Conservation (phyloP, 1,284 basidiomycete species). For the Fomitopsis palustris region DNA sequence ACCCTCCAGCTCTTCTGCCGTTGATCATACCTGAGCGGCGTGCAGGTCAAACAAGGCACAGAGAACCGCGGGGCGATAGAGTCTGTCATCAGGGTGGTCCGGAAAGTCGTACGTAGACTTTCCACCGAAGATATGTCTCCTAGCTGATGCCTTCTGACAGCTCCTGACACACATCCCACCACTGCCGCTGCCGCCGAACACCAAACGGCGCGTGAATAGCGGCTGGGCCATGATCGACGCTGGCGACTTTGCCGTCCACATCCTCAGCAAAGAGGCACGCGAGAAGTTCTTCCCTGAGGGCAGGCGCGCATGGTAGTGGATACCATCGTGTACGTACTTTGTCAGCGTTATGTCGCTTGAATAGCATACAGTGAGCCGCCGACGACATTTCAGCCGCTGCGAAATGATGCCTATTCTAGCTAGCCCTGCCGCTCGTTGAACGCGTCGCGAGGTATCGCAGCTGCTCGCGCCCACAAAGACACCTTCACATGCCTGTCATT, state of each 20-base stretch:
- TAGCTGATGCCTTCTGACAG: conserved; percentile 28
- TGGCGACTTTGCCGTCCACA: conserved; percentile 72
- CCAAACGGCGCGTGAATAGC: conserved; percentile 52
- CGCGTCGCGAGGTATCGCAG: no score
- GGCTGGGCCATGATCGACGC: conserved; percentile 84
- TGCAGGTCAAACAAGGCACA: conserved; percentile 73
- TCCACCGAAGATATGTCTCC: not conserved
- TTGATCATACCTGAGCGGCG: not conserved
- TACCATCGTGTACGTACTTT: not conserved
- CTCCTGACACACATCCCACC: conserved; percentile 52
- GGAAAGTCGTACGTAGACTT: conserved; percentile 49
- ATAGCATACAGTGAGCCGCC: no score
- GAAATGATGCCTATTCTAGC: no score
- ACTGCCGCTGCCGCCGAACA: conserved; percentile 55
- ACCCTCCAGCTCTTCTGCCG: not conserved
- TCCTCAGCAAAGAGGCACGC: conserved; percentile 58
- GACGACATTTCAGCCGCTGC: no score
- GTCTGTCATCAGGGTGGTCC: conserved; percentile 60
- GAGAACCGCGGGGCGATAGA: conserved; percentile 73
- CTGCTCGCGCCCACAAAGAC: no score
- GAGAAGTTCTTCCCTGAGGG: conserved; percentile 58
- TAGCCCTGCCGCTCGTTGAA: no score
- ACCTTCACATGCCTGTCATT: no score
- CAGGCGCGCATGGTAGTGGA: conserved; percentile 28
- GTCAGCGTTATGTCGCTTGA: not conserved